These are phyloP conservation scores for Tulasnella sp. DNA, from an alignment of 768 basidiomycete species.

Conservation along the genomic window DNA sequence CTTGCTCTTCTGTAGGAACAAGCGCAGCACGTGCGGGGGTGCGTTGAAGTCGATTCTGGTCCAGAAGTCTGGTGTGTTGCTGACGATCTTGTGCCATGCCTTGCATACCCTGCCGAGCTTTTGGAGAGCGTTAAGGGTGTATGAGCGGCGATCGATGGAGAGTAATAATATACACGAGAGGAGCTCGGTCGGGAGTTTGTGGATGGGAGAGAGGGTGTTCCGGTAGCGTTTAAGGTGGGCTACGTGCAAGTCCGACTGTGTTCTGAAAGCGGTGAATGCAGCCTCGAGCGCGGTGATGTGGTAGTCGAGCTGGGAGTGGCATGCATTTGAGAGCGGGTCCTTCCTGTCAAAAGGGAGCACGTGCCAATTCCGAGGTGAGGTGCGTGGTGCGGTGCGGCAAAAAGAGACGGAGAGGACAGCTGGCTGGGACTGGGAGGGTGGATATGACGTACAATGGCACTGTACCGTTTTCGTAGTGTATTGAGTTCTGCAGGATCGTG, in stretches of 20 bases:
- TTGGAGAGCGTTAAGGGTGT: conserved; percentile 6
- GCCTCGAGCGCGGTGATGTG: conserved; percentile 13
- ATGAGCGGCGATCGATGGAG: not conserved
- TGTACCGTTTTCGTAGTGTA: conserved; percentile 16
- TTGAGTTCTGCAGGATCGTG: conserved; percentile 12
- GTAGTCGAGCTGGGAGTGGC: conserved; percentile 19
- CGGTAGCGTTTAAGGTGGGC: conserved; percentile 21
- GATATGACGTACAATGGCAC: conserved; percentile 13
- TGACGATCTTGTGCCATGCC: conserved; percentile 6
- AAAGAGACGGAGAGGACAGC: not conserved
- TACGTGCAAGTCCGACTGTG: conserved; percentile 1
- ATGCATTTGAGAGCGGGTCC: conserved; percentile 16
- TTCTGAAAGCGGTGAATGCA: not conserved
- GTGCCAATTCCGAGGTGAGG: conserved; percentile 1
- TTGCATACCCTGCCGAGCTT: conserved; percentile 5
- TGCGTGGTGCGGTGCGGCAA: conserved; percentile 8
- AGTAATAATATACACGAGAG: conserved; percentile 1
- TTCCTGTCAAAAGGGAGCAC: conserved; percentile 11
- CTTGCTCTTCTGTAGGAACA: conserved; percentile 11
- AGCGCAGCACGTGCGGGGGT: not conserved
- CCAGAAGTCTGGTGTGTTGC: conserved; percentile 13
- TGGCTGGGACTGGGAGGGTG: not conserved
- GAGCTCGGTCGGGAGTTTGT: conserved; percentile 4
- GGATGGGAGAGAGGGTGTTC: conserved; percentile 12
- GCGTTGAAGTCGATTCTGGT: not conserved